Evolutionary conservation across 1,284 basidiomycete species (phyloP), one percentile per base, ranked within the genome.

Genomic region (Volvariella volvacea): DNA sequence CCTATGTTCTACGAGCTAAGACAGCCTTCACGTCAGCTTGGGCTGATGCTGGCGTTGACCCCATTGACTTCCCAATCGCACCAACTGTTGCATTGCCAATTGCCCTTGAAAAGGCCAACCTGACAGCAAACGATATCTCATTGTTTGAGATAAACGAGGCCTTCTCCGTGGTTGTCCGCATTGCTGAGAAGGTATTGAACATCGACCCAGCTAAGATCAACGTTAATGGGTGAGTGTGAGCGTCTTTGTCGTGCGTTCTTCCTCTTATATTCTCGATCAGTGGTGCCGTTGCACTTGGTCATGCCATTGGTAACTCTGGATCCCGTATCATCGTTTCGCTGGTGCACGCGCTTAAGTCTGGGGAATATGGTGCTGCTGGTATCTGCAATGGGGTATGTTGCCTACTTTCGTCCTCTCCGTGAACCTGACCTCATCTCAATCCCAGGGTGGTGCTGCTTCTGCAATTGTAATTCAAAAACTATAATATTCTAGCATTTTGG

Each of bases 91-190:
- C 94, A 31, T 73, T 99, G 39, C 96, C 96, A 33, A 70, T 80
- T 50, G 96, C 96, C 7, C 75, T 99, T 47, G 71, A 93, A 71
- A 82, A 78, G 52, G 96, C 95, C 39, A 89, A 89, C 54, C 71
- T 99, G 47, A 80, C 80, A 22, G 63, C 85, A 47, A 74, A 88
- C 41, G 92, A 99, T 60, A 92, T 99, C 53, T 77, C 92, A 25
- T 77, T 89, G 44, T 99, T 92, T 62, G 96, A 99, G 67, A 83
- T 99, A 66, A 99, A 99, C 67, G 96, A 95, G 67, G 96, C 95
- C 14, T 99, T 99, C 76, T 94, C 93, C 0, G 90, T 92, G 28
- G 95, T 98, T 56, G 86, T 92, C 58, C 80, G 89, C 41, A 83
- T 93, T 43, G 90, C 91, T 2, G 92, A 98, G 70, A 89, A 95